phyloP scores from a whole-genome alignment of 805 yeast species.

The Komagataella mondaviorum region DNA sequence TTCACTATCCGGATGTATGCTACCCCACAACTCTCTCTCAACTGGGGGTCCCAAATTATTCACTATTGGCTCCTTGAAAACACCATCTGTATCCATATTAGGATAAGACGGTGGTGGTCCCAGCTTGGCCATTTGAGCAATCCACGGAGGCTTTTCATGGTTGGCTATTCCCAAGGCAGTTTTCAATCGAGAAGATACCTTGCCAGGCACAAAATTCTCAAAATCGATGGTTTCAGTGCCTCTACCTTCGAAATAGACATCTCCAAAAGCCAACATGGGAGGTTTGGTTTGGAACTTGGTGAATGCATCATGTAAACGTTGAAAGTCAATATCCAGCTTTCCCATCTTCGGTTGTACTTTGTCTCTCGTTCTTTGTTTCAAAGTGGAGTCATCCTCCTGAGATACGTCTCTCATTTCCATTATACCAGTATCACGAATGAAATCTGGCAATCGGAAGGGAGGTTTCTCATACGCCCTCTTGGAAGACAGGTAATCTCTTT shows the following conservation, averaged over 20 bases:
- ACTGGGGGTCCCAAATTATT: conserved; percentile 12
- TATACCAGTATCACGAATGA: conserved; percentile 73
- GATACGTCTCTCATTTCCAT: conserved; percentile 67
- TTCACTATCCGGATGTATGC: conserved; percentile 18
- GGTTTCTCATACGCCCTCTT: conserved; percentile 52
- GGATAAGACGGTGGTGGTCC: conserved; percentile 85
- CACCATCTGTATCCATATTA: conserved; percentile 33
- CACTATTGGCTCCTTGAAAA: not conserved
- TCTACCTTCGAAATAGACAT: conserved; percentile 66
- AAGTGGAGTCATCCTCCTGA: conserved; percentile 35
- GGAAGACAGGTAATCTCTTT: conserved; percentile 59
- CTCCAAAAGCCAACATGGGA: conserved; percentile 53
- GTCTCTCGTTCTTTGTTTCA: conserved; percentile 68
- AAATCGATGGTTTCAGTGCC: conserved; percentile 30
- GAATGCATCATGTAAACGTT: conserved; percentile 72
- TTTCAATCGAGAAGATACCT: conserved; percentile 43
- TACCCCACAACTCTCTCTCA: conserved; percentile 17
- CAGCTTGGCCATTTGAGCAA: conserved; percentile 43
- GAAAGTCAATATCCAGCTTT: conserved; percentile 73
- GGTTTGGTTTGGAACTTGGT: conserved; percentile 76
- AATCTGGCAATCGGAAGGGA: conserved; percentile 69
- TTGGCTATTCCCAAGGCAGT: conserved; percentile 57
- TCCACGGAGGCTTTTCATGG: conserved; percentile 67
- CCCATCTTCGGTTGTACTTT: conserved; percentile 87
- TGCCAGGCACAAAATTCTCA: conserved; percentile 48